Evolutionary conservation across 352 stramenopile species (phyloP).

Genomic region (Phytophthora cajani): DNA sequence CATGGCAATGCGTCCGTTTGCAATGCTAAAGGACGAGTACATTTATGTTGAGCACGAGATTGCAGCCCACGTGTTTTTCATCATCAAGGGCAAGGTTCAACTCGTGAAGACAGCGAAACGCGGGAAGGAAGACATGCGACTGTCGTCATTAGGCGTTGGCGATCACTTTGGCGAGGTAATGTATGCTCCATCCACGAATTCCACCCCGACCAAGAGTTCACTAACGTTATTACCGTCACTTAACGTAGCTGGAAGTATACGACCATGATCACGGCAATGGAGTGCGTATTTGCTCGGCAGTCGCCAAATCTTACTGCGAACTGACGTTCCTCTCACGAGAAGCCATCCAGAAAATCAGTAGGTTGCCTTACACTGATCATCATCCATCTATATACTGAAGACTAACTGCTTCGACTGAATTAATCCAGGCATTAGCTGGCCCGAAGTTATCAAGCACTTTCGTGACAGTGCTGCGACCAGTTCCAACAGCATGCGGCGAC

Average conservation of each 20-base stretch:
- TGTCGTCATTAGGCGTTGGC: conserved; percentile 55
- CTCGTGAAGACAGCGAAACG: conserved; percentile 62
- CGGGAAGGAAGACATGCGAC: conserved; percentile 51
- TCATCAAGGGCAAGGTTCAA: conserved; percentile 77
- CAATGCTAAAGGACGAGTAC: conserved; percentile 77
- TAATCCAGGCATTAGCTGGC: conserved; percentile 63
- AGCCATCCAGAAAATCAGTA: conserved; percentile 78
- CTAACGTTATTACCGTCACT: background rate
- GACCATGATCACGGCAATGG: conserved; percentile 79
- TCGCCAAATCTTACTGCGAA: conserved; percentile 81
- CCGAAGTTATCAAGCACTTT: conserved; percentile 78
- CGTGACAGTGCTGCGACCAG: conserved; percentile 42
- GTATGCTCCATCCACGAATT: background rate
- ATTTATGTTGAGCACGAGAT: conserved; percentile 86
- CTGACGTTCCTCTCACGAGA: conserved; percentile 83
- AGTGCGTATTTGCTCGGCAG: conserved; percentile 84
- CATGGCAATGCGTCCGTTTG: conserved; percentile 81
- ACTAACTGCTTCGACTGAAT: conserved; percentile 3
- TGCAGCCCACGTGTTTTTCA: conserved; percentile 84
- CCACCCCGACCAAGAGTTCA: background rate
- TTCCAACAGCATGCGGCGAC: conserved; percentile 56
- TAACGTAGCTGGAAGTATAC: conserved; percentile 76
- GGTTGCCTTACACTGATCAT: conserved; percentile 11
- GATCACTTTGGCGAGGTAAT: conserved; percentile 86
- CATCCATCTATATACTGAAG: background rate